Evolutionary conservation across 2,329 filamentous ascomycete species (phyloP).

Genomic region (Aspergillus chevalieri): DNA sequence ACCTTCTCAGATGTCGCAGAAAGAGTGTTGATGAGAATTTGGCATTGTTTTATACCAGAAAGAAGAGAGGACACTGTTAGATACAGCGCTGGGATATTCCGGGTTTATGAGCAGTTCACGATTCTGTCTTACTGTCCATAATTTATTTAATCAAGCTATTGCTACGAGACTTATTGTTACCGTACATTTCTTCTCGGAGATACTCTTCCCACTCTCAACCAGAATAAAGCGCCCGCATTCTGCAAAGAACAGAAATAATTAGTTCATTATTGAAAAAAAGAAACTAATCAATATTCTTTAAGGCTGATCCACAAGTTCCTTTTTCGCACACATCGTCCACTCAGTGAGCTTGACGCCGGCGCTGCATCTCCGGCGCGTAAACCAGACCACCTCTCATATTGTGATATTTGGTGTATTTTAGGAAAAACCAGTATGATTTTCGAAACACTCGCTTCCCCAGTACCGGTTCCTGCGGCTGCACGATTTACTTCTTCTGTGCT

Average conservation of each 20-base stretch:
- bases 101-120: background rate
- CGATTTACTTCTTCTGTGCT: background rate
- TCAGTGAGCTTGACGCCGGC: background rate
- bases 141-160: background rate
- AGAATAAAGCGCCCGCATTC: background rate
- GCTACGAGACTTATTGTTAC: background rate
- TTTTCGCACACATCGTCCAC: background rate
- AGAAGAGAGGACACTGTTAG: background rate
- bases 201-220: background rate
- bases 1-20: conserved; percentile 22
- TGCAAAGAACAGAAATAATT: no score
- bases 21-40: background rate
- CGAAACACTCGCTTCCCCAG: background rate
- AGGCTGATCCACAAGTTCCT: background rate
- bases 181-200: no score
- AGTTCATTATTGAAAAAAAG: background rate
- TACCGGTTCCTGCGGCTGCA: background rate
- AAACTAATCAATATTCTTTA: background rate
- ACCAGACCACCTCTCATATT: background rate
- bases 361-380: background rate
- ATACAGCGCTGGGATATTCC: background rate
- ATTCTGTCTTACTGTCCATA: background rate
- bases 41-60: no score
- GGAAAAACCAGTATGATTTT: background rate
- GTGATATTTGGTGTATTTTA: background rate